Evolutionary conservation across 306 rosid species (phyloP).

Genomic region (Abrus precatorius): DNA sequence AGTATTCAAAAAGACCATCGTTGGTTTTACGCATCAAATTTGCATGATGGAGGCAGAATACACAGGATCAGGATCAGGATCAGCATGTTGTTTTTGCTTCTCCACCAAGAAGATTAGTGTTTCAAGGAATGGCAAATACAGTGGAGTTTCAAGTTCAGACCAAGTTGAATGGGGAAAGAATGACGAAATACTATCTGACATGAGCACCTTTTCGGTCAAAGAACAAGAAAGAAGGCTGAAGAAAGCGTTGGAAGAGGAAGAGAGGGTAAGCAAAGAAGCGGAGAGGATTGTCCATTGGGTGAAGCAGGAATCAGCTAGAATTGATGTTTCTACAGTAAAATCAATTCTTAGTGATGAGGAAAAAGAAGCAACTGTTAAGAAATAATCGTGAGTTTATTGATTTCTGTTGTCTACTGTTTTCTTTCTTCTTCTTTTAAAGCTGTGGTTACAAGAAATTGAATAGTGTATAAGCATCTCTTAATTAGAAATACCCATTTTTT

Average conservation of each 20-base stretch:
- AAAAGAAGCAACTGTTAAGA: slow-evolving; percentile 4
- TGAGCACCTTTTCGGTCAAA: slow-evolving; percentile 63
- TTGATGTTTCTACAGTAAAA: slow-evolving; percentile 53
- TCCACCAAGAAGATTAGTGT: slow-evolving; percentile 48
- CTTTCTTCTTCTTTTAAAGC: background rate
- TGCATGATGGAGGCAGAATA: slow-evolving; percentile 55
- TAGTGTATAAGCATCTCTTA: too few relatives aligned
- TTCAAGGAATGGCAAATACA: slow-evolving; percentile 4
- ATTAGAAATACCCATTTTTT: too few relatives aligned
- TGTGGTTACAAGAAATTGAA: background rate
- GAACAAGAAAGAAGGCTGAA: slow-evolving; percentile 68
- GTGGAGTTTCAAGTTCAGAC: slow-evolving; percentile 1
- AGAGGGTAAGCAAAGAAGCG: slow-evolving; percentile 56
- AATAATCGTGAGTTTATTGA: background rate
- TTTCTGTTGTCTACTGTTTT: background rate
- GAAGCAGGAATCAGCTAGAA: slow-evolving; percentile 65
- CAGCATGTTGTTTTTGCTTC: slow-evolving; percentile 64
- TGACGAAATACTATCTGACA: slow-evolving; percentile 59
- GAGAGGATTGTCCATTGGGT: slow-evolving; percentile 64
- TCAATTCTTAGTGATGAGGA: slow-evolving; percentile 10
- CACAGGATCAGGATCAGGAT: slow-evolving; percentile 8
- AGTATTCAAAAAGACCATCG: background rate
- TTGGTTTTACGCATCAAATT: background rate
- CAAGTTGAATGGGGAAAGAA: slow-evolving; percentile 53
- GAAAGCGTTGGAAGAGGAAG: slow-evolving; percentile 69